Evolutionary conservation across 495 filamentous ascomycete genomes (phyloP).

Genomic region (Hypomontagnella submonticulosa): DNA sequence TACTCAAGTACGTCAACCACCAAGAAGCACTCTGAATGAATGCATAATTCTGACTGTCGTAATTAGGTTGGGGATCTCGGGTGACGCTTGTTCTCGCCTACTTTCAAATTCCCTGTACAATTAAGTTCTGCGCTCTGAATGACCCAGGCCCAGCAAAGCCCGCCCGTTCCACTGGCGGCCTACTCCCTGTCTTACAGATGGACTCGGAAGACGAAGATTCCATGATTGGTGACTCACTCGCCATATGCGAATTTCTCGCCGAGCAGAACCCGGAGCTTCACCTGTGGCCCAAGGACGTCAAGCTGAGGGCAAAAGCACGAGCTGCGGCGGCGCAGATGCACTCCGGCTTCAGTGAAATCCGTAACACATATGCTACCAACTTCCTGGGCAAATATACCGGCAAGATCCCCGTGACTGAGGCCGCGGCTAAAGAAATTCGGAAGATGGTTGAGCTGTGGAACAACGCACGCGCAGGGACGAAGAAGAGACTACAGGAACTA

Average conservation of each 20-base stretch:
- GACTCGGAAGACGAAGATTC: constrained; percentile 32
- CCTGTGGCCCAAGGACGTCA: constrained; percentile 59
- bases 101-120: constrained; percentile 34
- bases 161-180: constrained; percentile 12
- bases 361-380: constrained; percentile 59
- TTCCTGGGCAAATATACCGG: constrained; percentile 54
- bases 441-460: constrained; percentile 53
- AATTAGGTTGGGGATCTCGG: constrained; percentile 40
- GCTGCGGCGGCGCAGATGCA: constrained; percentile 66
- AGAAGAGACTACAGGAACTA: constrained; percentile 47
- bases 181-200: constrained; percentile 35
- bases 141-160: constrained; percentile 21
- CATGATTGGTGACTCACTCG: constrained; percentile 61
- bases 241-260: constrained; percentile 66
- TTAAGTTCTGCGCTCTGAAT: constrained; percentile 26
- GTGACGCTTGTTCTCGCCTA: constrained; percentile 34
- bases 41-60: neutral
- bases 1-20: constrained; percentile 40
- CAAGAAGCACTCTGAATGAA: neutral
- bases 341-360: constrained; percentile 59
- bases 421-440: constrained; percentile 46
- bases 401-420: constrained; percentile 36
- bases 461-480: constrained; percentile 23
- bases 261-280: constrained; percentile 55
- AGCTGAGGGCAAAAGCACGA: constrained; percentile 61